Evolutionary conservation across 768 basidiomycete genomes (phyloP).

Genomic region (Pleurotus citrinopileatus): DNA sequence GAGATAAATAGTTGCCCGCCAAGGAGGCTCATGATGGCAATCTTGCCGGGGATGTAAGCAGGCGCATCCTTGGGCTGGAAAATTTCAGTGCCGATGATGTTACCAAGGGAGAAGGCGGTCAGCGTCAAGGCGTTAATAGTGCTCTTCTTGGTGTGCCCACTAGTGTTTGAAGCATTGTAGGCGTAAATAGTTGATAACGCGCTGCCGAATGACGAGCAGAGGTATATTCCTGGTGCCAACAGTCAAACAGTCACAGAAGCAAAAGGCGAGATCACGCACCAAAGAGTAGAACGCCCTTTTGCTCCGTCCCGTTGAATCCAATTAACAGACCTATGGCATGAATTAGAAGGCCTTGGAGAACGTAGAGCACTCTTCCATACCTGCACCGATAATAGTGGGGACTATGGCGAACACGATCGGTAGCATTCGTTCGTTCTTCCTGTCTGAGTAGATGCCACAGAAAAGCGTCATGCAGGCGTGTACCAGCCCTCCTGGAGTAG

Average conservation of each 20-base stretch:
- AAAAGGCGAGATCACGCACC: constrained; percentile 38
- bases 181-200: constrained; percentile 60
- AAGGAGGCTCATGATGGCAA: constrained; percentile 60
- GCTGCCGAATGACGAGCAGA: constrained; percentile 55
- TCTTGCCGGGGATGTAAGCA: constrained; percentile 64
- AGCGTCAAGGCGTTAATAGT: constrained; percentile 63
- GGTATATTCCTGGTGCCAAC: constrained; percentile 36
- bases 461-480: constrained; percentile 44
- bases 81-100: constrained; percentile 62
- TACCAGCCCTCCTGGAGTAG: constrained; percentile 53
- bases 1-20: constrained; percentile 48
- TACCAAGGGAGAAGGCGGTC: constrained; percentile 53
- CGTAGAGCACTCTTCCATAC: constrained; percentile 22
- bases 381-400: constrained; percentile 57
- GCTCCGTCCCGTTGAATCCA: constrained; percentile 44
- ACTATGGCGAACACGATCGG: constrained; percentile 57
- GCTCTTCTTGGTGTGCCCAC: constrained; percentile 67
- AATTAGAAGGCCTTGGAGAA: neutral
- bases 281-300: constrained; percentile 54
- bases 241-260: too few relatives aligned
- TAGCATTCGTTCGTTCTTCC: constrained; percentile 57
- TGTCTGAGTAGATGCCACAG: constrained; percentile 67
- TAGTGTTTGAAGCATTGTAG: constrained; percentile 63
- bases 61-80: constrained; percentile 63
- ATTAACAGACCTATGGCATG: constrained; percentile 42